These are phyloP conservation scores for Licmophora abbreviata DNA, from an alignment of 108 stramenopile species.

Conservation along the genomic window DNA sequence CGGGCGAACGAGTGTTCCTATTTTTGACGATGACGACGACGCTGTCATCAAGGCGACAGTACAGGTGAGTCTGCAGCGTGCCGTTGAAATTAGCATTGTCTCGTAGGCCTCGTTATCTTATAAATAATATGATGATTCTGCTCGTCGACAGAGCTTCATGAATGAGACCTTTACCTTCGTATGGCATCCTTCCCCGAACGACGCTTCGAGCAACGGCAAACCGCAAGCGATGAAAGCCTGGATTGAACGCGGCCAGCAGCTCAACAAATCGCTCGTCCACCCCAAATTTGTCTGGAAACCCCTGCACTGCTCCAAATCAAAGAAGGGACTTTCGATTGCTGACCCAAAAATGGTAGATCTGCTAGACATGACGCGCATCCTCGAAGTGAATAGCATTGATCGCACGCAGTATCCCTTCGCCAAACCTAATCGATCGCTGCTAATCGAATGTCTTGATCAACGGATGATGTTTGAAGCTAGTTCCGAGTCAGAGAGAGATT, in stretches of 20 bases:
- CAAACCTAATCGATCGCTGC: conserved; percentile 16
- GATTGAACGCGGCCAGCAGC: conserved; percentile 38
- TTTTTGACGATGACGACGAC: conserved; percentile 7
- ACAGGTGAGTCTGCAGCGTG: neutral
- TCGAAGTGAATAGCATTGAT: conserved; percentile 14
- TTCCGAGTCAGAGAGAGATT: conserved; percentile 27
- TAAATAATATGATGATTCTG: neutral
- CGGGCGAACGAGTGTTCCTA: neutral
- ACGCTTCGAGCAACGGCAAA: neutral
- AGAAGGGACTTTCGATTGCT: neutral
- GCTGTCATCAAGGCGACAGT: neutral
- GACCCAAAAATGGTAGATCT: conserved; percentile 20
- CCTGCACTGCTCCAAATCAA: neutral
- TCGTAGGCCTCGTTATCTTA: neutral
- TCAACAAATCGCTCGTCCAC: conserved; percentile 16
- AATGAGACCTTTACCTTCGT: conserved; percentile 25
- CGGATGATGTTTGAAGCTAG: conserved; percentile 33
- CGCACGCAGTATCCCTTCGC: conserved; percentile 24
- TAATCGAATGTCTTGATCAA: conserved; percentile 22
- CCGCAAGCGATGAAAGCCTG: conserved; percentile 33
- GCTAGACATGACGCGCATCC: conserved; percentile 38
- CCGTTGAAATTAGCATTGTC: neutral
- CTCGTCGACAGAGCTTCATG: conserved; percentile 18
- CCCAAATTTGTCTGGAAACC: conserved; percentile 36
- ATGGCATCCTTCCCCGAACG: conserved; percentile 8